Percentiles rank a stretch among this genome's conserved stretches.
phyloP scores from a whole-genome alignment of 2,329 filamentous ascomycete species.

The Lachnellula subtilissima region DNA sequence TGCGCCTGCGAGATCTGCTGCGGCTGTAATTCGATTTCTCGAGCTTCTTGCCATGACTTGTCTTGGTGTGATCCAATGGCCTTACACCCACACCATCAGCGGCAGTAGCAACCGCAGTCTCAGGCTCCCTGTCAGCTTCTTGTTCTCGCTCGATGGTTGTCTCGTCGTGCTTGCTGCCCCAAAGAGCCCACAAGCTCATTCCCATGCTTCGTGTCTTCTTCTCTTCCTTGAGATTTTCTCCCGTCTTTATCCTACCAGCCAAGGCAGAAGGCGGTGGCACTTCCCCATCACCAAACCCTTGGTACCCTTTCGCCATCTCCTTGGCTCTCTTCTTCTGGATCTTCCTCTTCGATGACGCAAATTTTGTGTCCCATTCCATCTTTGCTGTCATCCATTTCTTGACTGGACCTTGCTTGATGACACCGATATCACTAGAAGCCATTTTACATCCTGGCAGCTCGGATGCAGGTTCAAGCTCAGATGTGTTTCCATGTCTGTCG shows the following conservation, averaged over 20 bases:
- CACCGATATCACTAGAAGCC: conserved; percentile 61
- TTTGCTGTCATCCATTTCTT: conserved; percentile 79
- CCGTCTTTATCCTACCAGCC: conserved; percentile 59
- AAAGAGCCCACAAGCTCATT: conserved; percentile 77
- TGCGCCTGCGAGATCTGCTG: conserved; percentile 40
- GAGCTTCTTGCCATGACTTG: conserved; percentile 9
- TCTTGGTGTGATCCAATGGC: conserved; percentile 18
- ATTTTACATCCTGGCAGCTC: conserved; percentile 64
- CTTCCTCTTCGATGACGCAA: conserved; percentile 61
- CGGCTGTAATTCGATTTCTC: conserved; percentile 26
- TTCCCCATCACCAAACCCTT: conserved; percentile 66
- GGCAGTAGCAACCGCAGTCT: conserved; percentile 32
- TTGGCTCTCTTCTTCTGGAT: conserved; percentile 69
- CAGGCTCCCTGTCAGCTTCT: conserved; percentile 40
- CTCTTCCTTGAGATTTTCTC: conserved; percentile 45
- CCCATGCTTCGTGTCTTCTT: conserved; percentile 64
- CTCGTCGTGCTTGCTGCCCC: conserved; percentile 87
- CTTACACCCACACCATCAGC: conserved; percentile 41
- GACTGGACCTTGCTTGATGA: conserved; percentile 74
- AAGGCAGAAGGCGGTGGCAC: conserved; percentile 78
- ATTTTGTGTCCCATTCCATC: conserved; percentile 67
- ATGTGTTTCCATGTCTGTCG: conserved; percentile 70
- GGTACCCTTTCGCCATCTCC: conserved; percentile 68
- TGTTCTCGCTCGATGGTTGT: conserved; percentile 59
- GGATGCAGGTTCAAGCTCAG: conserved; percentile 57